Evolutionary conservation across 139 green algal species (phyloP), one percentile per base, ranked within the genome.

Genomic region (Coccomyxa sp.): DNA sequence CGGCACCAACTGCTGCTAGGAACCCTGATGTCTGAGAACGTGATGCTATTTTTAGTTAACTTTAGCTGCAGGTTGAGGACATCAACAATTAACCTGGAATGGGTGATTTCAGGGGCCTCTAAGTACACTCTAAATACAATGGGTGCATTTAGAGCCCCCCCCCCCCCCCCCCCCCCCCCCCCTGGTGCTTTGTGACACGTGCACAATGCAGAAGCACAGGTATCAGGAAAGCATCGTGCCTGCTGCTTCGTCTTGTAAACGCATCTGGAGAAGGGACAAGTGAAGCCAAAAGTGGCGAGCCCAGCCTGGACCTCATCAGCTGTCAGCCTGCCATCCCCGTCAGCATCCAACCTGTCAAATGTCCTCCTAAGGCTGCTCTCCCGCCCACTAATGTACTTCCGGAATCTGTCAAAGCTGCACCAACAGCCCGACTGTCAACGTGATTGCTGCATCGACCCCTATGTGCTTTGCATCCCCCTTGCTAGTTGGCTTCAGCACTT

Each of bases 341-440:
- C 88, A 88, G 84, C 25, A 85, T 94, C 91, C 75, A 94, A 90
- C 32, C 87, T 67, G 31, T 84, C 79, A 81, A 93, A 94, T 0
- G 90, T 86, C 4, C 82, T 66, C 18, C 82, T 80, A 77, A 94
- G 85, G 12, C 87, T 88, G 14, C 66, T 74, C 83, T 94, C 91
- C n/a, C 87, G 84, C 21, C 83, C 87, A 12, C 77, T n/a, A 31
- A 92, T 86, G 79, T 90, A 94, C 17, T 30, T 28, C 1, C 67
- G n/a, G 60, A 94, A 94, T 21, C 83, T 67, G 17, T 57, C 51
- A 27, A 85, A 89, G 1, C 82, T 83, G 79, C 58, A 23, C n/a
- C 13, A 27, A 63, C 3, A 63, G 30, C 17, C 31, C 77, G 1
- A 74, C 66, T 27, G 71, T 32, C 60, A 67, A 57, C 81, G 45